These are phyloP conservation scores for Neopestalotiopsis clavispora DNA, from an alignment of 2,329 filamentous ascomycete species.

Conservation along the genomic window DNA sequence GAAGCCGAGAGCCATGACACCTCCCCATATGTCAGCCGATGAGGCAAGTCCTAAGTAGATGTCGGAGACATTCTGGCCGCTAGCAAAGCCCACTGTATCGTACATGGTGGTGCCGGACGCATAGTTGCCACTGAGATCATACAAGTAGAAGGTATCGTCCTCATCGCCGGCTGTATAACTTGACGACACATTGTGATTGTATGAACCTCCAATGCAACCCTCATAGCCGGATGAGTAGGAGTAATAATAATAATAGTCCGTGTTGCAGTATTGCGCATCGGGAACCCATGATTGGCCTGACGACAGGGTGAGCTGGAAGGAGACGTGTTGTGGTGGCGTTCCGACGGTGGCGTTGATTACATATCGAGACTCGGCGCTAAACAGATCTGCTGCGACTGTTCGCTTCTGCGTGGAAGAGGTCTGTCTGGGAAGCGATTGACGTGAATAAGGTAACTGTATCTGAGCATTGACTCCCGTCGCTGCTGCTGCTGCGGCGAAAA, in stretches of 20 bases:
- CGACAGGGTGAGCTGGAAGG: conserved; percentile 31
- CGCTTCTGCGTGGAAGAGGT: conserved; percentile 5
- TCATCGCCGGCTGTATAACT: conserved; percentile 21
- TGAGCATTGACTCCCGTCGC: conserved; percentile 14
- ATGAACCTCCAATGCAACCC: conserved; percentile 31
- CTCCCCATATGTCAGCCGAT: conserved; percentile 24
- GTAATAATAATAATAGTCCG: background rate
- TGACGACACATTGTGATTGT: conserved; percentile 28
- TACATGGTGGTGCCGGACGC: conserved; percentile 31
- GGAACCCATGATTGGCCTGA: conserved; percentile 34
- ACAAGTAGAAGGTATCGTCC: conserved; percentile 18
- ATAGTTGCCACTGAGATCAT: conserved; percentile 20
- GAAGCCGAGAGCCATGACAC: conserved; percentile 35
- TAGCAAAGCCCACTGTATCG: conserved; percentile 31
- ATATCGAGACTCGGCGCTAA: conserved; percentile 13
- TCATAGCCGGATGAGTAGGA: background rate
- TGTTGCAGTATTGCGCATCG: conserved; percentile 22
- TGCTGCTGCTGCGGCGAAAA: conserved; percentile 11
- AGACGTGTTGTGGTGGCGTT: conserved; percentile 33
- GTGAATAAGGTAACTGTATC: conserved; percentile 20
- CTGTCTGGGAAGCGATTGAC: conserved; percentile 10
- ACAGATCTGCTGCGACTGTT: conserved; percentile 10
- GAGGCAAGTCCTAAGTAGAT: conserved; percentile 33
- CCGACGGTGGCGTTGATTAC: conserved; percentile 21
- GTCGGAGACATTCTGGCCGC: conserved; percentile 30